Conservation (phyloP, 768 basidiomycete genomes). For the Kwoniella dejecticola region DNA sequence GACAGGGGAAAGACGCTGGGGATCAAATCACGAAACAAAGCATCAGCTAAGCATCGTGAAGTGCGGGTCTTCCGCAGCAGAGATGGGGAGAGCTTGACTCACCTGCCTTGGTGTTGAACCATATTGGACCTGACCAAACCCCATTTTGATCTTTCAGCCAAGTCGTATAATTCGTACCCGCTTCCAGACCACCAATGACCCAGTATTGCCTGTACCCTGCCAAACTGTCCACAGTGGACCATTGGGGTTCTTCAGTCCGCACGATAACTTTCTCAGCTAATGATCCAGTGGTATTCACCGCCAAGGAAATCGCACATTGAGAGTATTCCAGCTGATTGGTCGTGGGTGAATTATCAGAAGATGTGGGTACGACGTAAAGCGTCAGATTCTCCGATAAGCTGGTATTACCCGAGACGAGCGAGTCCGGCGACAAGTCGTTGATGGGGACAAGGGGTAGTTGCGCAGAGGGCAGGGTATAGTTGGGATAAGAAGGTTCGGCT, state of each 20-base stretch:
- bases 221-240: conserved; percentile 30
- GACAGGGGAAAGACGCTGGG: conserved; percentile 46
- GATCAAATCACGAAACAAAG: too few relatives aligned
- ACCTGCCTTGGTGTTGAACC: conserved; percentile 54
- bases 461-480: conserved; percentile 52
- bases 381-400: conserved; percentile 30
- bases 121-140: conserved; percentile 40
- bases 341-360: conserved; percentile 30
- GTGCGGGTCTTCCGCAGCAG: too few relatives aligned
- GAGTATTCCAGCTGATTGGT: conserved; percentile 39
- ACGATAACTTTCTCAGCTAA: conserved; percentile 25
- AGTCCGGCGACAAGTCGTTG: neutral
- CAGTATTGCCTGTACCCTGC: conserved; percentile 47
- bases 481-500: conserved; percentile 50
- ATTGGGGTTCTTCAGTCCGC: conserved; percentile 20
- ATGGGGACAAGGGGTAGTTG: conserved; percentile 23
- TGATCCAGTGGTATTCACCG: conserved; percentile 31
- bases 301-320: conserved; percentile 30
- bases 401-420: conserved; percentile 8
- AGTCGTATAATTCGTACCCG: conserved; percentile 50
- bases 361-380: conserved; percentile 47
- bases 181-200: conserved; percentile 33
- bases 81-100: conserved; percentile 11
- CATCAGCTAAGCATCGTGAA: too few relatives aligned
- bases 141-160: conserved; percentile 43